These are phyloP conservation scores for Myotisia sp. DNA, from an alignment of 2,329 filamentous ascomycete genomes.

Conservation along the genomic window DNA sequence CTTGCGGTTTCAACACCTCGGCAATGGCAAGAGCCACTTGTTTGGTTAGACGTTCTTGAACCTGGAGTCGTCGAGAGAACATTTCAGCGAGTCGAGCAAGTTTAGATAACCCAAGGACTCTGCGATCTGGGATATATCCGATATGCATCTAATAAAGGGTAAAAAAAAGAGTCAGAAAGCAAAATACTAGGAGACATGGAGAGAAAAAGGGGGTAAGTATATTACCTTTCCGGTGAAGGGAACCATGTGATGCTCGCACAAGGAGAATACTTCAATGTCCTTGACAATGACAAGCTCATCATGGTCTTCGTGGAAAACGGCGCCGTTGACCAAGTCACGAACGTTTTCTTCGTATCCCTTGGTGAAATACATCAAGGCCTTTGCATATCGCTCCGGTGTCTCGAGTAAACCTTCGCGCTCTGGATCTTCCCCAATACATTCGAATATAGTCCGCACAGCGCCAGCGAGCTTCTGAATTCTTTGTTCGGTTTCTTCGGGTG, in stretches of 20 bases:
- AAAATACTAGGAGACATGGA: too few relatives aligned
- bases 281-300: slow-evolving; percentile 97
- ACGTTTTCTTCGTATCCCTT: slow-evolving; percentile 95
- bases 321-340: slow-evolving; percentile 76
- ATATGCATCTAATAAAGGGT: slow-evolving; percentile 84
- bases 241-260: slow-evolving; percentile 95
- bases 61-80: slow-evolving; percentile 84
- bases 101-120: slow-evolving; percentile 91
- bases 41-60: slow-evolving; percentile 91
- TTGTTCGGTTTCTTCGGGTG: slow-evolving; percentile 43
- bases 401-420: slow-evolving; percentile 49
- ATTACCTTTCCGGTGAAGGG: slow-evolving; percentile 85
- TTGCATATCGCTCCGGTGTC: slow-evolving; percentile 75
- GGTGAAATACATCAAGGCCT: slow-evolving; percentile 90
- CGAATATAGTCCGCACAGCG: slow-evolving; percentile 48
- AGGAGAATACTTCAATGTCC: slow-evolving; percentile 85
- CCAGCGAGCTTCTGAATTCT: slow-evolving; percentile 47
- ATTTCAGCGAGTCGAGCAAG: slow-evolving; percentile 91
- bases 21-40: slow-evolving; percentile 90
- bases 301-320: slow-evolving; percentile 91
- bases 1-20: slow-evolving; percentile 83
- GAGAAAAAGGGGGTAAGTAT: background rate
- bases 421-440: slow-evolving; percentile 53
- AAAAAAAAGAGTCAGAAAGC: slow-evolving; percentile 7
- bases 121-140: slow-evolving; percentile 82